phyloP scores from a whole-genome alignment of 345 rosid genomes.

The Combretum micranthum region DNA sequence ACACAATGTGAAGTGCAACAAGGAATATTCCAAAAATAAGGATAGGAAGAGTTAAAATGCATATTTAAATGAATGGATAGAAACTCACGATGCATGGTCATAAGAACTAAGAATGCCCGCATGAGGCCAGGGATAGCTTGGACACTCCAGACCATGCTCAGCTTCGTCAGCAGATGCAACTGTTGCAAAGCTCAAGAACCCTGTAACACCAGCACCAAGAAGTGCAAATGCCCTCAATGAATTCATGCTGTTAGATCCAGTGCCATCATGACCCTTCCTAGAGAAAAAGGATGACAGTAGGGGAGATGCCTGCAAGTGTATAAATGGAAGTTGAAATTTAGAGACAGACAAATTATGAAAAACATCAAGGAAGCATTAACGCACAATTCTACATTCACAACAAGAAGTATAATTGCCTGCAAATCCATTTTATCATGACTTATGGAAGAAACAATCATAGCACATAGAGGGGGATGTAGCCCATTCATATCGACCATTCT shows the following conservation, averaged over 20 bases:
- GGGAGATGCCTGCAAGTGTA: slow-evolving; percentile 46
- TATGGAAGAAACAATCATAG: no score
- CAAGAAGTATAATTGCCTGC: no score
- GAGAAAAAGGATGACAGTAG: slow-evolving; percentile 48
- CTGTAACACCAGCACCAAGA: slow-evolving; percentile 88
- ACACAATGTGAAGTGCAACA: no score
- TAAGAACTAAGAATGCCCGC: slow-evolving; percentile 94
- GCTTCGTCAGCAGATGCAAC: slow-evolving; percentile 96
- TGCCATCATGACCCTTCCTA: slow-evolving; percentile 58
- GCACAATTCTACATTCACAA: not conserved
- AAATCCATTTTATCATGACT: no score
- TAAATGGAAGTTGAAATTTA: not conserved
- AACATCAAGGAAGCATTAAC: not conserved
- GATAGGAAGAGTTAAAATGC: not conserved
- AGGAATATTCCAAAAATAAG: no score
- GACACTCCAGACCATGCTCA: slow-evolving; percentile 80
- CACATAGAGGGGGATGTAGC: no score
- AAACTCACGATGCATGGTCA: slow-evolving; percentile 97
- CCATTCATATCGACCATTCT: no score
- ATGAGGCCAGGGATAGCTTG: slow-evolving; percentile 99
- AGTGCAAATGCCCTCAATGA: slow-evolving; percentile 57
- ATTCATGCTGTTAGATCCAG: slow-evolving; percentile 45
- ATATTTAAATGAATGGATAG: not conserved
- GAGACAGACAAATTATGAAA: not conserved
- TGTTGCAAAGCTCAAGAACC: slow-evolving; percentile 66